A percentile compares a stretch with the other conserved stretches of the same genome.
Conservation (phyloP, 495 filamentous ascomycete genomes). For the Bacidia rubella region DNA sequence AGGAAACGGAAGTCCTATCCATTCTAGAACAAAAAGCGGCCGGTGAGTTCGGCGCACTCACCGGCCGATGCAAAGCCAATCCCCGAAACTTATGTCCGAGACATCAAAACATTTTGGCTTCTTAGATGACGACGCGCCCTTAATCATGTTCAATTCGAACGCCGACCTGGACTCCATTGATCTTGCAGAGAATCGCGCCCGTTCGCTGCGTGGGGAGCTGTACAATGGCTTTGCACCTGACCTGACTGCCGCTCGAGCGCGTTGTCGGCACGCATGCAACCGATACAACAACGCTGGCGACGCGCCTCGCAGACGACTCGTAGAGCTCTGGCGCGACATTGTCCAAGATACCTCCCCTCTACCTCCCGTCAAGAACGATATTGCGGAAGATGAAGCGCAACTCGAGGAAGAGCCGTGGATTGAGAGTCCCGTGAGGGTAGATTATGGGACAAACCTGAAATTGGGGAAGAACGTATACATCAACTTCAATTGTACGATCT, state of each 20-base stretch:
- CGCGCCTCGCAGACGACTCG: conserved; percentile 38
- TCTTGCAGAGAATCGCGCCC: not conserved
- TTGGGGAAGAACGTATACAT: conserved; percentile 57
- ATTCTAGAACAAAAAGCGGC: too few species aligned
- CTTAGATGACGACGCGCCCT: too few species aligned
- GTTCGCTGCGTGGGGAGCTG: conserved; percentile 23
- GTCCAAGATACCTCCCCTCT: conserved; percentile 47
- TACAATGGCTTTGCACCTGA: conserved; percentile 42
- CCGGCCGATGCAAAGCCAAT: too few species aligned
- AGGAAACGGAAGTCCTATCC: too few species aligned
- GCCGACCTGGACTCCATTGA: not conserved
- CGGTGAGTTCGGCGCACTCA: too few species aligned
- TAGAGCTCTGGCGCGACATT: conserved; percentile 68
- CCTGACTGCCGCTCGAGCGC: conserved; percentile 39
- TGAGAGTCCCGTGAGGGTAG: conserved; percentile 54
- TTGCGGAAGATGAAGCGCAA: conserved; percentile 45
- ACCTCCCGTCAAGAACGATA: conserved; percentile 37
- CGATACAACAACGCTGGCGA: conserved; percentile 51
- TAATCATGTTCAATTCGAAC: not conserved
- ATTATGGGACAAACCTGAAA: conserved; percentile 65
- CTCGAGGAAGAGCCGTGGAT: conserved; percentile 52
- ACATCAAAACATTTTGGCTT: too few species aligned
- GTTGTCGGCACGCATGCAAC: conserved; percentile 44
- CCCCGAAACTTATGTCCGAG: too few species aligned
- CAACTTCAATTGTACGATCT: conserved; percentile 55